Percentiles rank a stretch among this genome's conserved stretches.
Evolutionary conservation across 192 early-diverging fungal genomes (phyloP).

Genomic region (Podila clonocystis): DNA sequence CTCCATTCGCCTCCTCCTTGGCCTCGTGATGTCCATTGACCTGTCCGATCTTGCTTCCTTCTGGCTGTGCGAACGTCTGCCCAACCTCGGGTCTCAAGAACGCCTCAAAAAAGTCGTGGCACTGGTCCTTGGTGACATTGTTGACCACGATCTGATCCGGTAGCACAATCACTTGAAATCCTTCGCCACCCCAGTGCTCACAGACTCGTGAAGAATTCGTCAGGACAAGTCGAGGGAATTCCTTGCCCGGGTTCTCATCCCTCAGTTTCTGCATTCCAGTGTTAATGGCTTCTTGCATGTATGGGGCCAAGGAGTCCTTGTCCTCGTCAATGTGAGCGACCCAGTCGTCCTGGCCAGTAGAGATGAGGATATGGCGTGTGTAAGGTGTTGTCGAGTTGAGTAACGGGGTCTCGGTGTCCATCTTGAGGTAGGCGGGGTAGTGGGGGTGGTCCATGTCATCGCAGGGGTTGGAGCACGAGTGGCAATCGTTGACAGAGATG

Average conservation of each 20-base stretch:
- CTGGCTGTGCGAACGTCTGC: not conserved
- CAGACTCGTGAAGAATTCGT: constrained; percentile 56
- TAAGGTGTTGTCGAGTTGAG: constrained; percentile 63
- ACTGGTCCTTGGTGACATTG: constrained; percentile 56
- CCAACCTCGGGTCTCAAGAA: constrained; percentile 46
- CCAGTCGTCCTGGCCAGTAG: constrained; percentile 64
- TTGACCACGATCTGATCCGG: constrained; percentile 65
- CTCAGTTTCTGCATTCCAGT: constrained; percentile 17
- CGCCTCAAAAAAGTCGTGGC: constrained; percentile 54
- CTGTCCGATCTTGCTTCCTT: not conserved
- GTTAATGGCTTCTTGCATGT: constrained; percentile 47
- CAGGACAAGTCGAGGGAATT: constrained; percentile 52
- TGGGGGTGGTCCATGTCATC: constrained; percentile 51
- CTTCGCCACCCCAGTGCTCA: constrained; percentile 34
- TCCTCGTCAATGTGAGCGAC: constrained; percentile 60
- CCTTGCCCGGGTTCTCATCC: constrained; percentile 19
- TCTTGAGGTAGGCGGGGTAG: constrained; percentile 63
- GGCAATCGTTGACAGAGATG: constrained; percentile 41
- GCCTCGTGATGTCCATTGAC: not conserved
- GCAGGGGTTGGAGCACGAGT: constrained; percentile 56
- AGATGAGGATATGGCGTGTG: constrained; percentile 64
- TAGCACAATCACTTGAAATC: constrained; percentile 52
- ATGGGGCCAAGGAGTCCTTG: constrained; percentile 51
- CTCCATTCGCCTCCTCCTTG: not conserved
- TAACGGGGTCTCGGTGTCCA: constrained; percentile 55